Base-by-base conservation (phyloP, 106 monocot species). In the Ottelia alismoides region DNA sequence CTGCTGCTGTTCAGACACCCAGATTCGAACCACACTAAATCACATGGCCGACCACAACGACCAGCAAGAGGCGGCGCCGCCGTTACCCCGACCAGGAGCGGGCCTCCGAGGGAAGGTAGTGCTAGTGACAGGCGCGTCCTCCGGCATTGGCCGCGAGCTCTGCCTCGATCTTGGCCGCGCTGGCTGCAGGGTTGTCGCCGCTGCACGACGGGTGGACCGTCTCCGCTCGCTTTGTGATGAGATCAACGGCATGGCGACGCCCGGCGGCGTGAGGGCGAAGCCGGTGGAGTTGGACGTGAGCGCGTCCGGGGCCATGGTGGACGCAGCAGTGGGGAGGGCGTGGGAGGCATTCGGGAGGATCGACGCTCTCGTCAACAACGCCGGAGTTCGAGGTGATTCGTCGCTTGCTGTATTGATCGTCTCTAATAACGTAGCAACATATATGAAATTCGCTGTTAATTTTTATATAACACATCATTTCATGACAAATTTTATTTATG, bases 21-120 rank as follows among this genome's bases (percentile, higher is more conserved):
- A n/a, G n/a, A n/a, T n/a, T n/a, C n/a, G n/a, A n/a, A n/a, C n/a
- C n/a, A n/a, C n/a, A n/a, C n/a, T n/a, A n/a, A n/a, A n/a, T n/a
- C n/a, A n/a, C n/a, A n/a, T n/a, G n/a, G n/a, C n/a, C n/a, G n/a
- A n/a, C n/a, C n/a, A n/a, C n/a, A n/a, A n/a, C n/a, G n/a, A n/a
- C n/a, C n/a, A n/a, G n/a, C n/a, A n/a, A n/a, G n/a, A n/a, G n/a
- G n/a, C n/a, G n/a, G n/a, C n/a, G n/a, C n/a, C n/a, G n/a, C n/a
- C n/a, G n/a, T n/a, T n/a, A n/a, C n/a, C n/a, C n/a, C n/a, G n/a
- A n/a, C n/a, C n/a, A n/a, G n/a, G n/a, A n/a, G n/a, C n/a, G n/a
- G n/a, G n/a, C n/a, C n/a, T n/a, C n/a, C n/a, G n/a, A 35, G 74
- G 67, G 25, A 71, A 67, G 61, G 71, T 71, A 25, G 76, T 77